Base-by-base conservation (phyloP, 163 green algal genomes). In the Volvox carteri region DNA sequence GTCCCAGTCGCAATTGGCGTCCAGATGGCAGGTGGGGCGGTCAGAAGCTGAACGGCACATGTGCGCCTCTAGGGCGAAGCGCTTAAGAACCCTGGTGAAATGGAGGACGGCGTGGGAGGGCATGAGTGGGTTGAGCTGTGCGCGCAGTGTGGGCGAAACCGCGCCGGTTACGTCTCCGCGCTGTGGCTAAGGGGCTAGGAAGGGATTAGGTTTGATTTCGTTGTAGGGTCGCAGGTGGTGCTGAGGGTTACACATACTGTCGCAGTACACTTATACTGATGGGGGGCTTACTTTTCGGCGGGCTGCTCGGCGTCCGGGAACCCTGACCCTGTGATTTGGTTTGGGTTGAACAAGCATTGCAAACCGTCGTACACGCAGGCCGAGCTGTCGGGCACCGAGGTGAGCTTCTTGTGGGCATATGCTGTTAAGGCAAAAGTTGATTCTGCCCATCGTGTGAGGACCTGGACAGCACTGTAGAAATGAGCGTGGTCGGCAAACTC, bases 1-100 rank as follows among this genome's bases (percentile, higher is more conserved):
- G 42, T 86, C 58, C 78, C 78, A 86, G 39, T 86, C 58, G 42
- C 78, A 86, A 30, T 67, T 77, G 58, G 39, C 23, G 42, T 86
- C 78, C 28, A 86, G 78, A 58, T 86, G 78, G 78, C 78, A 86
- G 4, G 25, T 28, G 41, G 58, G 35, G 18, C 60, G 58, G n/a
- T 78, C 78, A 2, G 41, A 23, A 9, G 78, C 41, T 7, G 0
- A 5, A 18, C 58, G 78, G 42, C 78, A 86, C 4, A 30, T 30
- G 28, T 21, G 30, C 58, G 78, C 41, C 41, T 77, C 60, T 16
- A 33, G 14, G 41, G 78, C 78, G 14, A 67, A 86, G n/a, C n/a
- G 60, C 60, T 78, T 76, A 2, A 77, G 42, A 18, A 77, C 39
- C 78, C 78, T 86, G 77, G 37, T 33, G 72, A 39, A 42, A 74